Evolutionary conservation across 1,284 basidiomycete genomes (phyloP), one percentile per base, ranked within the genome.

Genomic region (Schizopora paradoxa): DNA sequence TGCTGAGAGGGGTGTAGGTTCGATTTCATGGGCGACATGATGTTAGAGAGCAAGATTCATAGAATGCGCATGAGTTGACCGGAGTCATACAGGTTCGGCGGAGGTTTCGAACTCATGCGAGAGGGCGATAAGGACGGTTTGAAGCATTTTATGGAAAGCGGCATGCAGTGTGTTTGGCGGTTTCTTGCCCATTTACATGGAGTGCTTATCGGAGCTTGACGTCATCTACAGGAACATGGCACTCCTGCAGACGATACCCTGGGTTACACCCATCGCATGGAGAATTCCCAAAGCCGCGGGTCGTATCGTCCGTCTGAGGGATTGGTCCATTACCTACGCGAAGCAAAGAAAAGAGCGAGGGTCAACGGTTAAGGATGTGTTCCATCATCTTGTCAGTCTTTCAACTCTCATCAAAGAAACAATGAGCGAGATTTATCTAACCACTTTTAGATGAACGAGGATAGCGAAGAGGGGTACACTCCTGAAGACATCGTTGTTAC

Each of bases 11-110:
- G 10, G 5, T 5, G 23, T 37, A 65, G 66, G 11, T 63, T 61
- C 45, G 68, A 69, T 46, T 61, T 67, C 43, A 66, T 66, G 64
- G 62, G 64, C 25, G 64, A 65, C 48, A 62, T 69, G 55, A 61
- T 55, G 63, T 62, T 28, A 8, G 52, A 58, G 22, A 50, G 55
- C 28, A 22, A 22, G 52, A 46, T 38, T 27, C n/a, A 0, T 5
- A 16, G n/a, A 22, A 39, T n/a, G 3, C 19, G 21, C 36, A 4
- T 3, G 13, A 7, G 16, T 22, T 14, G 2, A 27, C 43, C 27
- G 6, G 11, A 10, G 25, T 25, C 27, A n/a, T 22, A 16, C 40
- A 65, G 63, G 28, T 66, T 65, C 43, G 42, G 42, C 6, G 47
- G 47, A 6, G 47, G 47, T n/a, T 44, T 49, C 13, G 41, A 44